Evolutionary conservation across 495 filamentous ascomycete genomes (phyloP).

Genomic region (Cetradonia linearis): DNA sequence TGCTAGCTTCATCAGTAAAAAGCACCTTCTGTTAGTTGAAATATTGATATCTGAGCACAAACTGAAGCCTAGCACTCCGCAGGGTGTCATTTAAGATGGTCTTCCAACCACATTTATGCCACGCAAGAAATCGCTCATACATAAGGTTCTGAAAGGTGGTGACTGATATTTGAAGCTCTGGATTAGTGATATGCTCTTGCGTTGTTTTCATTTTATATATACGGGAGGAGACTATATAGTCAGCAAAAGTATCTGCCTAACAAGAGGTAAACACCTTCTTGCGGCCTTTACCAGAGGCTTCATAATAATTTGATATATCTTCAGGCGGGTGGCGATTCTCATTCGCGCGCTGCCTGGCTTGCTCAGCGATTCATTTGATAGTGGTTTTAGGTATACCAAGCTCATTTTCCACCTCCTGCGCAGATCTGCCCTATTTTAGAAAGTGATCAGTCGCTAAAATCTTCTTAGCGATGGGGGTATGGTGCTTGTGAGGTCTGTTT

Average conservation of each 20-base stretch:
- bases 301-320: neutral
- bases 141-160: neutral
- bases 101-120: no score
- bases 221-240: neutral
- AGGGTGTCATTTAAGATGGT: no score
- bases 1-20: neutral
- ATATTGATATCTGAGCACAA: neutral
- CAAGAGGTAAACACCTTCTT: neutral
- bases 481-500: neutral
- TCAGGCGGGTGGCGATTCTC: neutral
- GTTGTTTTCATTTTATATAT: neutral
- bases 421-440: neutral
- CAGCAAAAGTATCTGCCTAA: neutral
- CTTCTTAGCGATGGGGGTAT: neutral
- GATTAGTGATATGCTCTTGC: neutral
- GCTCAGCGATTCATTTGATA: neutral
- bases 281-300: neutral
- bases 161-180: neutral
- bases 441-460: neutral
- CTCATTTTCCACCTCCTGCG: neutral
- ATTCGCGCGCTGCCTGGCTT: neutral
- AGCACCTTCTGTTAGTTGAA: neutral
- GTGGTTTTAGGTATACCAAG: neutral
- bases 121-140: neutral
- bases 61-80: neutral